Conservation (phyloP, 768 basidiomycete genomes). For the Russula sp. region DNA sequence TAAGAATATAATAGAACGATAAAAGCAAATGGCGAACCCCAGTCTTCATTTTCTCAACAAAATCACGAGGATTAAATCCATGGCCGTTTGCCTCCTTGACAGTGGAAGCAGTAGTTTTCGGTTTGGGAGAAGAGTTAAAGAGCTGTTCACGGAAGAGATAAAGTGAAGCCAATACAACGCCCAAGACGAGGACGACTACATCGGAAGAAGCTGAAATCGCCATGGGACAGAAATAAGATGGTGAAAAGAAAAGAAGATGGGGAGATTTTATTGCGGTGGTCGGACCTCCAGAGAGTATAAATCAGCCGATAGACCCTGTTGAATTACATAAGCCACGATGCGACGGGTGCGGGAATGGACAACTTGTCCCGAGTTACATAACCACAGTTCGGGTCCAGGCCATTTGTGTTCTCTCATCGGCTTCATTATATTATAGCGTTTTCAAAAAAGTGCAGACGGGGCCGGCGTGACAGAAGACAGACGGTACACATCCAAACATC, state of each 20-base stretch:
- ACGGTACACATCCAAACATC: background rate
- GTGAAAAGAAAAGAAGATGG: conserved; percentile 16
- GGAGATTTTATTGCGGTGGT: background rate
- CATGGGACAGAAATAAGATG: conserved; percentile 40
- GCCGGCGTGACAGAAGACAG: too few species aligned
- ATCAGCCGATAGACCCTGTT: background rate
- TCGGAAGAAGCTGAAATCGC: conserved; percentile 67
- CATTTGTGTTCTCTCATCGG: background rate
- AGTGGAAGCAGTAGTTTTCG: conserved; percentile 49
- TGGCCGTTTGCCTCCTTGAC: conserved; percentile 52
- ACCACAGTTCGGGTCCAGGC: conserved; percentile 2
- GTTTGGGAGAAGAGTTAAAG: conserved; percentile 58
- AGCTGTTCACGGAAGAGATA: conserved; percentile 85
- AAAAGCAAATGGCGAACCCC: conserved; percentile 55
- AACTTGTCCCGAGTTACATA: conserved; percentile 6
- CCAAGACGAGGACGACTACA: conserved; percentile 65
- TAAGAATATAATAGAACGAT: conserved; percentile 16
- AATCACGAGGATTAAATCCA: conserved; percentile 91
- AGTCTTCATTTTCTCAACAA: conserved; percentile 91
- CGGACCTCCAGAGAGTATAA: conserved; percentile 6
- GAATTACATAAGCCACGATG: conserved; percentile 4
- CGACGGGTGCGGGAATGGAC: background rate
- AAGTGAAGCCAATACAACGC: conserved; percentile 68
- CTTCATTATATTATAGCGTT: too few species aligned
- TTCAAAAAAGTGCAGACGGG: too few species aligned